phyloP scores from a whole-genome alignment of 2,329 filamentous ascomycete genomes.

The Phyllosticta citrichinensis region DNA sequence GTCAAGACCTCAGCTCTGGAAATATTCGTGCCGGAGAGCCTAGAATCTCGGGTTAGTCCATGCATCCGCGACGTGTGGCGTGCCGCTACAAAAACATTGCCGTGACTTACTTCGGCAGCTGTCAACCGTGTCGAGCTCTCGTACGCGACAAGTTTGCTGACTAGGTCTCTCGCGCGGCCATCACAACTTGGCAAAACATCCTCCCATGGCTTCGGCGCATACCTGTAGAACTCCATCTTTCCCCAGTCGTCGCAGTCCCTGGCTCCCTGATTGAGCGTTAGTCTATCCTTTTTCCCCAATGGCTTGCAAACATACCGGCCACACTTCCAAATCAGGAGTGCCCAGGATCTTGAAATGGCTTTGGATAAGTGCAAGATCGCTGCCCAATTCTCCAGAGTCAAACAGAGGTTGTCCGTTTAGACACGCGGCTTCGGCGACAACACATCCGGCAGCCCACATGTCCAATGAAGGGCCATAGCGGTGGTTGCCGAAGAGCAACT shows the following conservation, averaged over 20 bases:
- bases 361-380: constrained; percentile 79
- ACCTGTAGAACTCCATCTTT: constrained; percentile 69
- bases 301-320: constrained; percentile 56
- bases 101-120: constrained; percentile 48
- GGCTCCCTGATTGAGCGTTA: constrained; percentile 43
- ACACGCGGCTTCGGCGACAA: constrained; percentile 66
- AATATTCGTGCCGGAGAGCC: constrained; percentile 7
- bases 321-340: constrained; percentile 67
- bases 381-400: constrained; percentile 80
- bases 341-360: constrained; percentile 90
- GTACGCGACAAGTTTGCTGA: constrained; percentile 60
- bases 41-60: not conserved
- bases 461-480: constrained; percentile 65
- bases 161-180: constrained; percentile 51
- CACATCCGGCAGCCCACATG: constrained; percentile 80
- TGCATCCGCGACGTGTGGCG: not conserved
- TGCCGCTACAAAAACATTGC: not conserved
- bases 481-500: constrained; percentile 76
- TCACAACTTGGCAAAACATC: constrained; percentile 55
- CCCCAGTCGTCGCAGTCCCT: constrained; percentile 72
- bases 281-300: not conserved
- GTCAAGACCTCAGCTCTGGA: not conserved
- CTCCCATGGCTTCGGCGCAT: constrained; percentile 58
- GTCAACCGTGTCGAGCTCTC: constrained; percentile 57
- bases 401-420: constrained; percentile 56